These are phyloP conservation scores for Bipolaris cookei DNA, from an alignment of 2,329 filamentous ascomycete genomes.

Conservation along the genomic window DNA sequence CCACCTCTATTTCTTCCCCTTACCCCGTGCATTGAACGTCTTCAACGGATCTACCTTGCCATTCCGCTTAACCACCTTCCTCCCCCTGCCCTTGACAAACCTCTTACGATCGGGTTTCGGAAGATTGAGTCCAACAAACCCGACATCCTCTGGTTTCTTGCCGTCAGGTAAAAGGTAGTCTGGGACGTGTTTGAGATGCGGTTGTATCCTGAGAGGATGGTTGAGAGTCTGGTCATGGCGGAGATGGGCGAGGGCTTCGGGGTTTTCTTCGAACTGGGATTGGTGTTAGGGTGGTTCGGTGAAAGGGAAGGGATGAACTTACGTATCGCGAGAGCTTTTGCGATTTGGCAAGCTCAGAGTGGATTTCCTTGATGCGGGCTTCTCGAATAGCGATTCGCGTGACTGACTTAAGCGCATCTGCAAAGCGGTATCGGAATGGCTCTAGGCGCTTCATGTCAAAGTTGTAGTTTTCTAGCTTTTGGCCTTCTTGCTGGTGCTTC, in stretches of 20 bases:
- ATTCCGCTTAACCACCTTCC: constrained; percentile 60
- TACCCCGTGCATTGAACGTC: constrained; percentile 70
- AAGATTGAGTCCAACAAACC: constrained; percentile 72
- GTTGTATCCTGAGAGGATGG: constrained; percentile 80
- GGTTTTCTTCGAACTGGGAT: constrained; percentile 92
- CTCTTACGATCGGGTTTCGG: constrained; percentile 51
- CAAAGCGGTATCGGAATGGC: constrained; percentile 86
- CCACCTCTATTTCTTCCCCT: constrained; percentile 44
- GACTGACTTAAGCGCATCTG: constrained; percentile 87
- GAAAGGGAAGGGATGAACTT: constrained; percentile 11
- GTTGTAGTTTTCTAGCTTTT: constrained; percentile 85
- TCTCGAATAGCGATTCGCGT: constrained; percentile 90
- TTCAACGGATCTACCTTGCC: constrained; percentile 84
- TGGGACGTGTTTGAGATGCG: constrained; percentile 83
- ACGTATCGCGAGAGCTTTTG: constrained; percentile 70
- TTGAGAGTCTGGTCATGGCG: constrained; percentile 85
- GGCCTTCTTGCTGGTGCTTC: constrained; percentile 79
- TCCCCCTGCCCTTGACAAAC: constrained; percentile 57
- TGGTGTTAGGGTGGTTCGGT: constrained; percentile 16
- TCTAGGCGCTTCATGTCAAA: constrained; percentile 96
- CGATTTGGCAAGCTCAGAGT: constrained; percentile 87
- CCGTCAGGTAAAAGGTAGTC: constrained; percentile 86
- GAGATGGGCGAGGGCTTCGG: constrained; percentile 82
- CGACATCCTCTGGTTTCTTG: constrained; percentile 72
- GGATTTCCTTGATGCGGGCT: constrained; percentile 84